Conservation (phyloP, 805 yeast genomes). For the Sungouiella thailandica region DNA sequence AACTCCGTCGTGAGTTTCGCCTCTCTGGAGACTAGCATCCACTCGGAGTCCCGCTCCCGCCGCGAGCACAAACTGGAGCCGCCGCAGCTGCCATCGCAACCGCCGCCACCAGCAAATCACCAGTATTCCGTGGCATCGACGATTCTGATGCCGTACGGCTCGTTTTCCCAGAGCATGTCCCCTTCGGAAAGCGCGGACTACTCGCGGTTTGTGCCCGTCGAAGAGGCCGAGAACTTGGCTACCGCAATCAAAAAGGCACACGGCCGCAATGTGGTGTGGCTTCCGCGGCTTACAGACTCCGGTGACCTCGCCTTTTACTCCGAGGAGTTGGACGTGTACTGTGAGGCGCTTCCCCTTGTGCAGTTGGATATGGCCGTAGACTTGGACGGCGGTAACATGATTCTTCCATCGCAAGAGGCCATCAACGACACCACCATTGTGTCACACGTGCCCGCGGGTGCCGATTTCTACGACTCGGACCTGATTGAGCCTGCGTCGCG, state of each 20-base stretch:
- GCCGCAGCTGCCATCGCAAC: not conserved
- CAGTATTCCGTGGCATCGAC: slow-evolving; percentile 3
- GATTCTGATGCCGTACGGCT: too few species aligned
- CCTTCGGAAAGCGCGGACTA: slow-evolving; percentile 6
- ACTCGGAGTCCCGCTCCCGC: too few species aligned
- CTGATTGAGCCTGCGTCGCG: slow-evolving; percentile 4
- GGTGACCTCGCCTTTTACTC: slow-evolving; percentile 58
- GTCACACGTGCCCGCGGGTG: slow-evolving; percentile 5
- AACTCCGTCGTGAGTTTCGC: slow-evolving; percentile 49
- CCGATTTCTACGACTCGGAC: slow-evolving; percentile 3
- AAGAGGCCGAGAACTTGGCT: slow-evolving; percentile 26
- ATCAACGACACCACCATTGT: slow-evolving; percentile 18
- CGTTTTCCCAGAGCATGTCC: too few species aligned
- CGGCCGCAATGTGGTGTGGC: slow-evolving; percentile 42
- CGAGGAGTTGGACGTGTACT: slow-evolving; percentile 53
- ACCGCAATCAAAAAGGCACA: slow-evolving; percentile 18
- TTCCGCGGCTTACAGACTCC: slow-evolving; percentile 52
- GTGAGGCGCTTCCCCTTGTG: slow-evolving; percentile 52
- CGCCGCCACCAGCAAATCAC: slow-evolving; percentile 1
- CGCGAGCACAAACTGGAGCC: slow-evolving; percentile 4
- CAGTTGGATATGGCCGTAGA: slow-evolving; percentile 17
- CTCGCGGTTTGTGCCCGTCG: slow-evolving; percentile 14
- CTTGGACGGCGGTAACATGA: slow-evolving; percentile 16
- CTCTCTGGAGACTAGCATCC: slow-evolving; percentile 34
- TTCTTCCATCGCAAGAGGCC: slow-evolving; percentile 22